Base-by-base conservation (phyloP, 805 yeast species). In the Candida krabiensis region DNA sequence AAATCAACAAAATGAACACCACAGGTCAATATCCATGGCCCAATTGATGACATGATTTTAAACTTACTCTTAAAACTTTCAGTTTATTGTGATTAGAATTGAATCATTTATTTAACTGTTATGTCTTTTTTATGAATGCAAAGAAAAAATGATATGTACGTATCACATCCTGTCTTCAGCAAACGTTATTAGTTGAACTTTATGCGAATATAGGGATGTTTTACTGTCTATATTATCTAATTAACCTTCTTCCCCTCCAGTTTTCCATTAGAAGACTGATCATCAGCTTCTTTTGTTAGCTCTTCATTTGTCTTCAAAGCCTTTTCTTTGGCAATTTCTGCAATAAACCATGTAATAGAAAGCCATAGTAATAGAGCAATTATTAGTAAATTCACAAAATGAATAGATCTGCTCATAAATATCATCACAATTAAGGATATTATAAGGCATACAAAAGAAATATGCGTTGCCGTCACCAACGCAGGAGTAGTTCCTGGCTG, bases 401-500 rank as follows among this genome's bases (percentile, higher is more conserved):
- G 99, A 40, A 86, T 74, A 9, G 82, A 75, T 19, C 78, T 67
- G 22, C 86, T 78, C 33, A 79, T 58, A 48, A 72, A 77, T 21
- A 82, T 72, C 65, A 91, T 73, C 41, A 71, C 65, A 1, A 67
- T 44, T 43, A 91, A 69, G 1, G 86, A 71, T 4, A 75, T 32
- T 9, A 80, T 67, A 39, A 93, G 70, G 9, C 83, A 70, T 0
- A 74, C 67, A 54, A 93, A 93, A 2, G 96, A 84, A 2, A 68
- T 73, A 58, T 93, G 97, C 0, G 97, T 91, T 2, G 98, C 97
- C 26, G 73, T 70, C n/a, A 89, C 71, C 35, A 93, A 71, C 1
- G 95, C 88, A 1, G 97, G 96, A 1, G 93, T 77, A 1, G 96
- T 79, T 1, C 99, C 99, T 5, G 98, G 97, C 13, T 87, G 81